Percentiles rank a stretch among this genome's conserved stretches.
These are phyloP conservation scores for Huntiella moniliformis DNA, from an alignment of 2,329 filamentous ascomycete genomes.

Conservation along the genomic window DNA sequence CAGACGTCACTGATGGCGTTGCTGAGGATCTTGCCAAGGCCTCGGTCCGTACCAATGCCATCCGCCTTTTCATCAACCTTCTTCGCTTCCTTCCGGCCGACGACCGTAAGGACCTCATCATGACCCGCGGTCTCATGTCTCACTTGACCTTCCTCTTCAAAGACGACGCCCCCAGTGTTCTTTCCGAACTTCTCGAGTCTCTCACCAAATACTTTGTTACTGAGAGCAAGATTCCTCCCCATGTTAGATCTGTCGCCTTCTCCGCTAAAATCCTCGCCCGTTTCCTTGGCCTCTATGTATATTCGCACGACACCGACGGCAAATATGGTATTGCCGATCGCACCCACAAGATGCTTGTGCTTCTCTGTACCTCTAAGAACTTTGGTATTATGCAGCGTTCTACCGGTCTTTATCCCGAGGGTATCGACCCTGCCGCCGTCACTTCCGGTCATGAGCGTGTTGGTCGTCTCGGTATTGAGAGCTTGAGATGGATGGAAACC, in stretches of 20 bases:
- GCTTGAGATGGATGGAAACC: conserved; percentile 49
- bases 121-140: conserved; percentile 62
- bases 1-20: conserved; percentile 26
- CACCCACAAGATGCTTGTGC: conserved; percentile 56
- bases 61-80: conserved; percentile 62
- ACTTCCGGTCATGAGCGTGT: conserved; percentile 18
- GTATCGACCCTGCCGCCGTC: conserved; percentile 33
- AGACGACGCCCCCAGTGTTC: conserved; percentile 56
- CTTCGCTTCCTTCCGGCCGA: conserved; percentile 60
- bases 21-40: conserved; percentile 48
- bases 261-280: conserved; percentile 55
- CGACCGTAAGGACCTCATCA: conserved; percentile 64
- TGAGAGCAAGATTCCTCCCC: conserved; percentile 54
- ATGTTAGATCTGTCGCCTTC: conserved; percentile 56
- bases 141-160: conserved; percentile 64
- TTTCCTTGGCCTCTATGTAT: conserved; percentile 52
- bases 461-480: conserved; percentile 45
- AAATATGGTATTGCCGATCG: conserved; percentile 39
- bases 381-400: conserved; percentile 60
- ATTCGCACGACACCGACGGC: conserved; percentile 31
- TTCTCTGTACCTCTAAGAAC: conserved; percentile 53
- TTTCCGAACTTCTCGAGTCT: conserved; percentile 54
- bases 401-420: conserved; percentile 69
- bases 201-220: conserved; percentile 54
- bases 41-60: conserved; percentile 64